Conservation (phyloP, 2,329 filamentous ascomycete species). For the Acephala macrosclerotiorum region DNA sequence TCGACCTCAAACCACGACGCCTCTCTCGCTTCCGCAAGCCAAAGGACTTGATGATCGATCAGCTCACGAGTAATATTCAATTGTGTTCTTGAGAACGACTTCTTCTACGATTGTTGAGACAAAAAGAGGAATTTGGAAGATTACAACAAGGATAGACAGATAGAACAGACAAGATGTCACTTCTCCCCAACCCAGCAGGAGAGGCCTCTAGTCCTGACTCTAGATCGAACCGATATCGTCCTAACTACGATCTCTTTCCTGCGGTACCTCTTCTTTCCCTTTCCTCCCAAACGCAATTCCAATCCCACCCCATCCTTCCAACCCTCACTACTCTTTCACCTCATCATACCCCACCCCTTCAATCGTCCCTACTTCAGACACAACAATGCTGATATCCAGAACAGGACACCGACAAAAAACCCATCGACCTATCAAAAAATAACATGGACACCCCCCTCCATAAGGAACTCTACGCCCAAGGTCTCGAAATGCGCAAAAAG, state of each 20-base stretch:
- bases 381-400: not conserved
- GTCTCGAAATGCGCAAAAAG: constrained; percentile 38
- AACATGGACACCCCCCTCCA: constrained; percentile 40
- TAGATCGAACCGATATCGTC: constrained; percentile 22
- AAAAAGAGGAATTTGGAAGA: too few species aligned
- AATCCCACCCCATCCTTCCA: too few species aligned
- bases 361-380: not conserved
- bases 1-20: too few species aligned
- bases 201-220: constrained; percentile 17
- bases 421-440: constrained; percentile 31
- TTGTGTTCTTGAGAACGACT: too few species aligned
- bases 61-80: too few species aligned
- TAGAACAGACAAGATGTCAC: constrained; percentile 14
- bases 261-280: constrained; percentile 14
- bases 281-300: too few species aligned
- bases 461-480: constrained; percentile 32
- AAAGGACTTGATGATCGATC: too few species aligned
- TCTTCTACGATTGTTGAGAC: too few species aligned
- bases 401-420: constrained; percentile 24
- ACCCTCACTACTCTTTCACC: not conserved
- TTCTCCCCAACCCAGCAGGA: constrained; percentile 20
- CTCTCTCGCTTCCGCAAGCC: too few species aligned
- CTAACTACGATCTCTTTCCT: constrained; percentile 18
- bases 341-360: not conserved
- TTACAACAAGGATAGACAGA: not conserved